Base-by-base conservation (phyloP, 2,329 filamentous ascomycete genomes). In the Aureobasidium leucospermi region DNA sequence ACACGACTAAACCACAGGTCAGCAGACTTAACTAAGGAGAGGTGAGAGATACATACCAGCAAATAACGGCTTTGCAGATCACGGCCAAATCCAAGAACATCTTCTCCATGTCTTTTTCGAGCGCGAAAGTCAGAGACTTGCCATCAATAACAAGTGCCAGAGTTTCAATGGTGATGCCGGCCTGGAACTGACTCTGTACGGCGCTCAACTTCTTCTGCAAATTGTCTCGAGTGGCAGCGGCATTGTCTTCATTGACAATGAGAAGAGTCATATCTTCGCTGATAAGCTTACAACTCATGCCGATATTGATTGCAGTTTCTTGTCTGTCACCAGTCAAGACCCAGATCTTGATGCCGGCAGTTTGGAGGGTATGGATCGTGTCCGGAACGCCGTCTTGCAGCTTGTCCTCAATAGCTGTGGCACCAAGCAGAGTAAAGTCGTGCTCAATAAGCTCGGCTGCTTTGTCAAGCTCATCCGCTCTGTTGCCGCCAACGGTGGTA, bases 281-380 rank as follows among this genome's bases (percentile, higher is more conserved):
- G 62, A 99, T 90, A 52, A 99, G 82, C 76, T 97, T 97, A 77
- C 94, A 99, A 72, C 91, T 96, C 94, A 99, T 99, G 64, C 95
- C 94, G 66, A 99, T 99, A 73, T 99, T 99, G 82, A 99, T 99
- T 60, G 94, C 94, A 31, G 94, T 99, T 75, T 99, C 94, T 75
- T 99, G 95, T 68, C 94, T 85, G 78, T 99, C 94, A 67, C 94
- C 94, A 41, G 94, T 99, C 73, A 99, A 75, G 19, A 99, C 94
- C 94, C 94, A 99, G 59, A 99, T 87, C 76, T 99, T 99, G 79
- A 99, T 97, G 57, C 92, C 93, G 28, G 95, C 94, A 64, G 92
- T 89, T 73, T 99, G 95, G 31, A 99, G 79, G 0, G 94, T 99
- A 72, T 96, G 91, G 61, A 99, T 99, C 0, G 94, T 99, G 73